Evolutionary conservation across 805 yeast genomes (phyloP).

Genomic region (Teunomyces panamensis): DNA sequence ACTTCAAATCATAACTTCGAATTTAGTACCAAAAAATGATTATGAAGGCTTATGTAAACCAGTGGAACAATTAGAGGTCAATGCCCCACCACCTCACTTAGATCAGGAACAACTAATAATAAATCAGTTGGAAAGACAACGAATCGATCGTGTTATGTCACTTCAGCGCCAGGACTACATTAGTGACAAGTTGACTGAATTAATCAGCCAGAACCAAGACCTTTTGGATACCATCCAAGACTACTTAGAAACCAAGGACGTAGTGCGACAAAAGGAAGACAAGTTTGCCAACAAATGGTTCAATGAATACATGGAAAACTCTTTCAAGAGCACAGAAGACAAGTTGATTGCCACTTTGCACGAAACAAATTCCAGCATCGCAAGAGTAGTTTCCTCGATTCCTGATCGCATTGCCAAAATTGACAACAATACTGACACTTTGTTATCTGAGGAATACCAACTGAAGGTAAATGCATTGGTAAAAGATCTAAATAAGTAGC

Average conservation of each 20-base stretch:
- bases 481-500: conserved; percentile 13
- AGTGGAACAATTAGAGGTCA: conserved; percentile 6
- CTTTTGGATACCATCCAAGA: conserved; percentile 32
- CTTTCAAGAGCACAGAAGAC: conserved; percentile 12
- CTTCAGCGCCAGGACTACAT: conserved; percentile 38
- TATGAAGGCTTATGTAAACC: conserved; percentile 8
- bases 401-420: background rate
- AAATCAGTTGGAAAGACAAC: conserved; percentile 23
- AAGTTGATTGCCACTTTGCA: conserved; percentile 12
- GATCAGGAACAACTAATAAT: conserved; percentile 13
- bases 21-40: conserved; percentile 17
- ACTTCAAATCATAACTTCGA: conserved; percentile 16
- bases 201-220: conserved; percentile 32
- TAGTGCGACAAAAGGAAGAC: conserved; percentile 15
- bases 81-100: background rate
- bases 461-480: conserved; percentile 14
- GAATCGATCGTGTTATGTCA: conserved; percentile 33
- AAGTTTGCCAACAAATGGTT: conserved; percentile 9
- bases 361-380: conserved; percentile 11
- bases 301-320: conserved; percentile 10
- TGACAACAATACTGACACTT: background rate
- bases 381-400: conserved; percentile 6
- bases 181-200: conserved; percentile 27
- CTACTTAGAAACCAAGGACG: conserved; percentile 23
- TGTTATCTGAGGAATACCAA: conserved; percentile 16